phyloP scores from a whole-genome alignment of 176 grass and related monocot species.

The Triticum monococcum region DNA sequence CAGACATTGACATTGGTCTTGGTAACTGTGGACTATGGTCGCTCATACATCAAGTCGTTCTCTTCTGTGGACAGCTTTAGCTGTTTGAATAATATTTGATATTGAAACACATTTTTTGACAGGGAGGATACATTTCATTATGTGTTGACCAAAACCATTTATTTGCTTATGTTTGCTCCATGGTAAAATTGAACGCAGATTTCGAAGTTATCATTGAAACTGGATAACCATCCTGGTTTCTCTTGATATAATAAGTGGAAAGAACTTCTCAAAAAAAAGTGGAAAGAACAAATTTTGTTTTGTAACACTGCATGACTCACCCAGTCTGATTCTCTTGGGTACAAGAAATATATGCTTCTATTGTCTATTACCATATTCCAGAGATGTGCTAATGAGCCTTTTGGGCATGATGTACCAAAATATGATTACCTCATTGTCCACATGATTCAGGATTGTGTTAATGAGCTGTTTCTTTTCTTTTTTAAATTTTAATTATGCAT shows the following conservation, averaged over 20 bases:
- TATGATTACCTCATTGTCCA: neutral
- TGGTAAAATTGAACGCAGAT: neutral
- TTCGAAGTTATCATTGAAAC: neutral
- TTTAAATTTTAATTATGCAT: neutral
- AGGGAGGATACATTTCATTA: neutral
- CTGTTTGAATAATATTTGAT: neutral
- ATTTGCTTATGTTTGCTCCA: neutral
- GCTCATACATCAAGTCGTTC: neutral
- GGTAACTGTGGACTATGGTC: neutral
- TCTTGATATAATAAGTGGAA: neutral
- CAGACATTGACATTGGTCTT: neutral
- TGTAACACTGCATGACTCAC: neutral
- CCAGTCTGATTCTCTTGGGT: neutral
- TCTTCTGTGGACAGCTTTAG: neutral
- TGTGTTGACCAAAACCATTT: neutral
- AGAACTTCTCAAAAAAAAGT: too few relatives aligned
- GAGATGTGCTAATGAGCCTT: neutral
- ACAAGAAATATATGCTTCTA: neutral
- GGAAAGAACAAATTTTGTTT: neutral
- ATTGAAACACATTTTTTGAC: neutral
- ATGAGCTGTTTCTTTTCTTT: neutral
- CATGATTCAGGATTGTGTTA: neutral
- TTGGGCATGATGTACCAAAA: neutral
- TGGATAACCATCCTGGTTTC: neutral
- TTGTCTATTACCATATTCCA: neutral